Base-by-base conservation (phyloP, 306 rosid genomes). In the Carpinus viminea region DNA sequence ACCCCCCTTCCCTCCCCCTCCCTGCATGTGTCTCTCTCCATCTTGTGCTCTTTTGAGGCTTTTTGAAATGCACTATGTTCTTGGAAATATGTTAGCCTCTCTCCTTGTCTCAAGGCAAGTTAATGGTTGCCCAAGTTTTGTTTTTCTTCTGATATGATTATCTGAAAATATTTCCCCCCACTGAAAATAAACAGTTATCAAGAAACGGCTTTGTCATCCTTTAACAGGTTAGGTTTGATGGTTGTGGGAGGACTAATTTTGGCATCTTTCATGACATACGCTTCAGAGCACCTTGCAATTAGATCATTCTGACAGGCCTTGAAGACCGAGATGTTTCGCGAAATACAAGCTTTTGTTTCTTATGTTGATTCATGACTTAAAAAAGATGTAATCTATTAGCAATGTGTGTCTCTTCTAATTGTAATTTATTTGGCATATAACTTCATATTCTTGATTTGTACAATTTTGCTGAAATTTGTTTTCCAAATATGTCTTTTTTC, bases 191-290 rank as follows among this genome's bases (percentile, higher is more conserved):
- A 12, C 13, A 68, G 20, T 15, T 41, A 45, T 59, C 68, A 38
- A 68, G 43, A 45, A 80, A 54, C 45, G 41, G 47, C 7, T 60
- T 21, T 68, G 9, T 61, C 52, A 66, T 53, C 28, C 64, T 60
- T 51, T 8, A 72, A 86, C 94, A 96, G 99, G 94, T 79, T 96
- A 76, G 99, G 93, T 9, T 88, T 93, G 86, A 93, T 96, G 96
- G 96, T 90, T 57, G 91, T 84, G 36, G 99, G 99, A 75, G 91
- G 94, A 76, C 77, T 96, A 74, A 73, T 91, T 51, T 84, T 93
- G 88, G 97, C 93, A 68, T 89, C 97, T 48, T 96, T 96, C 89
- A 96, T 96, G 98, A 91, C 99, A 47, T 96, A 89, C 70, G 97
- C 99, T 66, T 74, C 98, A 0, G 97, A 96, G 80, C 97, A 89